Base-by-base conservation (phyloP, 2,329 filamentous ascomycete species). In the Achaetomium macrosporum region DNA sequence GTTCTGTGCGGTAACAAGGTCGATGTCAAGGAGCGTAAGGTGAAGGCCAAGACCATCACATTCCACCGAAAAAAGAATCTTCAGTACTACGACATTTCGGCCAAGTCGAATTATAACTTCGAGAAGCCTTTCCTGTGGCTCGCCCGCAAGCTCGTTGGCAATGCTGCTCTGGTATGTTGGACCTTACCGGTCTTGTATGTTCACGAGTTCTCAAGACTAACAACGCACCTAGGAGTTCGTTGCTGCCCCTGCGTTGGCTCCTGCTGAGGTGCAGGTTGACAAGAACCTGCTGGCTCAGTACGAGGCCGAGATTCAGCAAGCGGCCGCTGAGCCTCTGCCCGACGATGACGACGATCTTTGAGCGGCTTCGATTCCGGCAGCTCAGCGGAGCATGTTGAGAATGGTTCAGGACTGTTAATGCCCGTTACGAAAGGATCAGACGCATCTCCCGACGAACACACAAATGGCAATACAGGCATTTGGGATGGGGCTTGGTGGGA, bases 31-130 rank as follows among this genome's bases (percentile, higher is more conserved):
- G 93, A 99, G 84, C 90, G 93, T 76, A 99, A 99, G 81, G 93
- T 99, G 72, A 99, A 99, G 86, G 93, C 93, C 71, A 99, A 99
- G 89, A 95, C 92, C 72, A 99, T 99, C 77, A 99, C 93, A 64
- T 99, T 99, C 88, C 93, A 99, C 84, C 90, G 93, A 78, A 99
- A 99, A 89, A 99, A 99, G 87, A 99, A 97, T 78, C 86, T 99
- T 49, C 93, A 99, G 78, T 99, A 97, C 84, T 99, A 99, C 83
- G 93, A 97, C 67, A 97, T 97, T 73, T 96, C 90, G 40, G 93
- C 93, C 76, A 99, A 97, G 82, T 96, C 91, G 70, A 97, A 97
- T 83, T 97, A 99, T 81, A 97, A 97, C 85, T 97, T 97, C 75
- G 92, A 97, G 86, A 99, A 97, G 85, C 92, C 92, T 60, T 97